phyloP scores from a whole-genome alignment of 2,329 filamentous ascomycete genomes.

The Hymenoscyphus fraxineus region DNA sequence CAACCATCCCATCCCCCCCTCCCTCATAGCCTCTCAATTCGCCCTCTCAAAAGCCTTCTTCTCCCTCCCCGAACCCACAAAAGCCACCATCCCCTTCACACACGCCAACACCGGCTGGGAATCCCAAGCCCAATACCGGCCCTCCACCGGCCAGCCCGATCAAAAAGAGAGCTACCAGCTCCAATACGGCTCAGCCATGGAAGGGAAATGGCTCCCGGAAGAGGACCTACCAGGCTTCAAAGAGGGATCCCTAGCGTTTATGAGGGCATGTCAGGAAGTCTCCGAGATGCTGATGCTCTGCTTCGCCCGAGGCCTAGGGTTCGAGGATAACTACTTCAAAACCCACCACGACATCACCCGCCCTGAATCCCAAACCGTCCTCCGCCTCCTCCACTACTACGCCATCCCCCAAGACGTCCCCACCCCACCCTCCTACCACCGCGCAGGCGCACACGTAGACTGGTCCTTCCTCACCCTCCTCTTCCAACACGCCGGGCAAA shows the following conservation, averaged over 20 bases:
- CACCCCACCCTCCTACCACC: slow-evolving; percentile 46
- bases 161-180: slow-evolving; percentile 57
- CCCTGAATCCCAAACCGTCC: slow-evolving; percentile 49
- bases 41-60: slow-evolving; percentile 46
- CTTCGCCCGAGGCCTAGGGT: slow-evolving; percentile 51
- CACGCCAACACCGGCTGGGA: slow-evolving; percentile 50
- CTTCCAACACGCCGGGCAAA: slow-evolving; percentile 58
- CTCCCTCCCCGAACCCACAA: slow-evolving; percentile 44
- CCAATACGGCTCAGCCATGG: slow-evolving; percentile 43
- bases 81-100: slow-evolving; percentile 49
- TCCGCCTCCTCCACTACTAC: slow-evolving; percentile 57
- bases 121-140: slow-evolving; percentile 51
- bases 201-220: slow-evolving; percentile 34
- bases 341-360: slow-evolving; percentile 47
- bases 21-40: slow-evolving; percentile 44
- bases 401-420: slow-evolving; percentile 37
- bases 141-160: slow-evolving; percentile 52
- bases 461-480: slow-evolving; percentile 61
- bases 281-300: slow-evolving; percentile 53
- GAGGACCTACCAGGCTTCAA: slow-evolving; percentile 45
- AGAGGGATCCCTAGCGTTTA: slow-evolving; percentile 37
- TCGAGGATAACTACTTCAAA: slow-evolving; percentile 51
- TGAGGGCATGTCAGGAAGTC: slow-evolving; percentile 39
- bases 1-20: slow-evolving; percentile 42
- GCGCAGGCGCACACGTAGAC: slow-evolving; percentile 61